Base-by-base conservation (phyloP, 495 filamentous ascomycete genomes). In the Pseudotulostoma volvatum region DNA sequence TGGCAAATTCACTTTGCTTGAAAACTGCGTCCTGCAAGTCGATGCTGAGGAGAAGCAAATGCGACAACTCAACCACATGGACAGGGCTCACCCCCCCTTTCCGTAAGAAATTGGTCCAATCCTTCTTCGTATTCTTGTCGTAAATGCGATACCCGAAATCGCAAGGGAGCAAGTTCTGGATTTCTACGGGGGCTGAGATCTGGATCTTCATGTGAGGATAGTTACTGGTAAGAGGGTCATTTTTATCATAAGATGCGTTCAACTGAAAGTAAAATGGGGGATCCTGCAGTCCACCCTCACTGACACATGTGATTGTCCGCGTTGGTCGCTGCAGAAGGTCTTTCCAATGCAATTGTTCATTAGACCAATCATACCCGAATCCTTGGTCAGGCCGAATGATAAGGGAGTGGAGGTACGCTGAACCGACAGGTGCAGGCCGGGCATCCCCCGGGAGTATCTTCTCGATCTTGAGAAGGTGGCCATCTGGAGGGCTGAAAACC, bases 71-170 rank as follows among this genome's bases (percentile, higher is more conserved):
- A 31, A 96, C 85, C 5, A 95, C 86, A 59, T 97, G 90, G 1
- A 96, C 87, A 1, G 90, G 90, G 54, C 90, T 96, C 34, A 94
- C 78, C 15, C 90, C 90, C 7, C 90, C 90, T 56, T 93, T 96
- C 37, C 90, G 71, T 15, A 97, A 58, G 64, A 97, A 97, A 52
- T 97, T 97, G 0, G 86, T 88, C 90, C 92, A 97, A 55, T 97
- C 88, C 53, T 92, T 90, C 63, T 81, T 86, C 0, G 85, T 95
- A 55, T 92, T 90, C 64, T 86, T 93, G 61, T 97, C 90, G 51
- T 95, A 95, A 16, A 97, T 95, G 38, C 86, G 74, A 54, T 96
- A 96, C 55, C 96, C 96, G 78, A 97, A 97, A 60, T 96, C 92
- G 49, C 81, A 95, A 0, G 90, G 90, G 18, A 97, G 67, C 18